Base-by-base conservation (phyloP, 305 asterid species). In the Solanum hybrid region DNA sequence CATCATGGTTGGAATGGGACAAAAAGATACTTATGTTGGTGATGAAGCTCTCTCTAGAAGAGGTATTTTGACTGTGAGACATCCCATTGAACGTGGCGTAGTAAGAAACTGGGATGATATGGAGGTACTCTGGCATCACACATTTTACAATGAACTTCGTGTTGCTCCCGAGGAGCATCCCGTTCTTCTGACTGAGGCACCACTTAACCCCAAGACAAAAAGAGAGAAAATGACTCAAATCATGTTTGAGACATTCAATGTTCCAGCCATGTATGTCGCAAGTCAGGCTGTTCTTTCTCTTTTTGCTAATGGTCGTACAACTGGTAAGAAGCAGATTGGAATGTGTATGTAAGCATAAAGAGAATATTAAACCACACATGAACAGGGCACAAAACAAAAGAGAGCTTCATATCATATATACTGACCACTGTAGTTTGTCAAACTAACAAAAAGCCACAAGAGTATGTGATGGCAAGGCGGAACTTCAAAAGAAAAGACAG, bases 91-190 rank as follows among this genome's bases (percentile, higher is more conserved):
- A 32, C 91, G 90, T 36, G 94, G 93, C 1, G 89, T 90, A 57
- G 93, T 92, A 31, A 90, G 94, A 82, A 91, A 91, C 68, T 92
- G 93, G 94, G 94, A 92, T 92, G 94, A 91, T 73, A 92, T 92
- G 94, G 94, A 92, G 87, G 87, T 76, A 87, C 89, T 91, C 38
- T 92, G 91, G 94, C 93, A 91, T 86, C 93, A 92, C 36, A 92
- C 93, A 2, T 91, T 92, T 36, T 91, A 88, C 76, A 89, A 91
- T 34, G 94, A 91, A 65, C 92, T 92, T 20, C 90, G 89, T 81
- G 92, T 91, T 12, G 65, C 91, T 88, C 93, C 93, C 0, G 89
- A 90, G 65, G 94, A 92, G 45, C 94, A 91, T 78, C 92, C 93
- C 11, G 33, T 92, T 24, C 93, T 92, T 86, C 93, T 92, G 76